Base-by-base conservation (phyloP, 2,329 filamentous ascomycete genomes). In the Hypoxylon sp. region DNA sequence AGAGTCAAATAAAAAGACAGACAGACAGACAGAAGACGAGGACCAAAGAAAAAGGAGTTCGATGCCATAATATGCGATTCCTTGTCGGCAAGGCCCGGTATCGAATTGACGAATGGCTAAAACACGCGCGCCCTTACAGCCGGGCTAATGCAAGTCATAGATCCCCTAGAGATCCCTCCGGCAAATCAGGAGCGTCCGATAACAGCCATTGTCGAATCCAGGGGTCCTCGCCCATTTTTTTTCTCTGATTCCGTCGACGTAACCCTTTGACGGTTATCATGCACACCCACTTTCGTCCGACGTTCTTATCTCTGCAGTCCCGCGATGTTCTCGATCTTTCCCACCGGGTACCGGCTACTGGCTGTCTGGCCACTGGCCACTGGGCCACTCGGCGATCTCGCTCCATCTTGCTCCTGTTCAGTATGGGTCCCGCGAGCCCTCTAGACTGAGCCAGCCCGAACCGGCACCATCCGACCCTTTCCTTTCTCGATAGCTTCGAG, bases 101-200 rank as follows among this genome's bases (percentile, higher is more conserved):
- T 51, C 43, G 48, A 60, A 50, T 45, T 29, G 37, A 43, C 27
- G 11, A 21, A 35, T n/a, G 38, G 51, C 59, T 51, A 35, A 55
- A 62, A 38, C 31, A 47, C 26, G 43, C 26, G 43, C 20, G 33
- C 38, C 48, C 47, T 50, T 43, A 53, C 47, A 55, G 48, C 29
- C n/a, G 42, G 29, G 20, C 54, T 56, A 61, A 62, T 60, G 59
- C 59, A 62, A 62, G 59, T 62, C 55, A 64, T 61, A 58, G 49
- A 47, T 49, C 55, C 31, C 18, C 55, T 37, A 41, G 51, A 50
- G 45, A 9, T 35, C n/a, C 20, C 9, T 5, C 46, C n/a, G 10
- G 13, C 62, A 2, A 65, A 65, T 63, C 54, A 63, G 17, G 53
- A 2, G 21, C 20, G 13, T n/a, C 42, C 50, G 60, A 65, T 65